Percentiles rank a stretch among this genome's conserved stretches.
These are phyloP conservation scores for Inosperma sp. DNA, from an alignment of 768 basidiomycete genomes.

Conservation along the genomic window DNA sequence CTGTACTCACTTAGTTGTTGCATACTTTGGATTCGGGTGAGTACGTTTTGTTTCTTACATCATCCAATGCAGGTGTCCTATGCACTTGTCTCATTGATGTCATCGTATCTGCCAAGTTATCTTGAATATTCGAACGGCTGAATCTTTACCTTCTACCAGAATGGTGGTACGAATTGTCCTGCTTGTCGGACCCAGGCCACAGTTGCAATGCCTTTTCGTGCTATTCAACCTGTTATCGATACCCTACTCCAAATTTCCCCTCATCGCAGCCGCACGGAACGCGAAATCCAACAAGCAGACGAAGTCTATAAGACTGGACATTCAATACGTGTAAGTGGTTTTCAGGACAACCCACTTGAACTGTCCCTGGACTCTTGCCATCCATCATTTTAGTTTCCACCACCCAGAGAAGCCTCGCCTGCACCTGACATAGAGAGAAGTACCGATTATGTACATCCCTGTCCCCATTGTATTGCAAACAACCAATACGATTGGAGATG, in stretches of 20 bases:
- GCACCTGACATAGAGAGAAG: conserved; percentile 66
- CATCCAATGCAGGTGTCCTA: background rate
- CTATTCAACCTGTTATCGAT: conserved; percentile 69
- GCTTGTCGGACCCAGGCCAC: conserved; percentile 71
- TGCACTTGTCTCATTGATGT: background rate
- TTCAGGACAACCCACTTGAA: conserved; percentile 7
- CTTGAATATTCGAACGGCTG: conserved; percentile 2
- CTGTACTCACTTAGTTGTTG: conserved; percentile 54
- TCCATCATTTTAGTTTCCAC: conserved; percentile 67
- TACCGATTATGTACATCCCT: conserved; percentile 66
- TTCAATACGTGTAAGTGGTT: conserved; percentile 55
- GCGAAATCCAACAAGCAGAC: conserved; percentile 78
- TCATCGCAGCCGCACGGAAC: conserved; percentile 57
- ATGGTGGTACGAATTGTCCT: conserved; percentile 81
- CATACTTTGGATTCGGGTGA: conserved; percentile 77
- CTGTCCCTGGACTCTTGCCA: background rate
- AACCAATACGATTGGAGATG: conserved; percentile 79
- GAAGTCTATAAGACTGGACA: conserved; percentile 65
- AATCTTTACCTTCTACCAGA: conserved; percentile 40
- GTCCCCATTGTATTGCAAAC: conserved; percentile 67
- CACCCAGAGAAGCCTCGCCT: conserved; percentile 71
- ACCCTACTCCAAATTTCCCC: conserved; percentile 68
- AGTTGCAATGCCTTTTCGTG: conserved; percentile 66
- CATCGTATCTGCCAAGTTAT: background rate
- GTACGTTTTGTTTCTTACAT: conserved; percentile 29